phyloP scores from a whole-genome alignment of 805 yeast genomes.

The Saccharomycopsis javanensis region DNA sequence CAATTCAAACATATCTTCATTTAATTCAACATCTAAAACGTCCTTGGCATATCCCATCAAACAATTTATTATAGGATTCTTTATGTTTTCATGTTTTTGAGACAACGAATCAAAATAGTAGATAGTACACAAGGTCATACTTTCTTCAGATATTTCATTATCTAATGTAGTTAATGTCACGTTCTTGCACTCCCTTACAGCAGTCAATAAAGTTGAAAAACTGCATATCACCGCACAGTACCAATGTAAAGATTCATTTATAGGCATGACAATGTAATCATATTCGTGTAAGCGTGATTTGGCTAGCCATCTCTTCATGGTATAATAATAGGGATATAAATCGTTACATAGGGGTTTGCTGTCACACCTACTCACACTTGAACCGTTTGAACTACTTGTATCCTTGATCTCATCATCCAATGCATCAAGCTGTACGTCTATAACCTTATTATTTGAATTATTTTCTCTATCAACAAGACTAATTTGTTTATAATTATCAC shows the following conservation, averaged over 20 bases:
- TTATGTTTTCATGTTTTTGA: conserved; percentile 44
- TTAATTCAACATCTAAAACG: conserved; percentile 40
- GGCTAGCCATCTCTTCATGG: conserved; percentile 70
- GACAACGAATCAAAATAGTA: conserved; percentile 70
- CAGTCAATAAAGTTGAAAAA: conserved; percentile 28
- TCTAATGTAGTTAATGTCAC: conserved; percentile 17
- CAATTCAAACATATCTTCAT: conserved; percentile 37
- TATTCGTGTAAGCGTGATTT: conserved; percentile 53
- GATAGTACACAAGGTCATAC: conserved; percentile 26
- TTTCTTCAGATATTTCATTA: conserved; percentile 7
- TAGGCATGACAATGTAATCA: conserved; percentile 64
- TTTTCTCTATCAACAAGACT: not conserved
- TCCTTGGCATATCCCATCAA: conserved; percentile 63
- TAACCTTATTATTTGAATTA: not conserved
- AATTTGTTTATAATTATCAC: too few species aligned
- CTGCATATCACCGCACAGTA: conserved; percentile 65
- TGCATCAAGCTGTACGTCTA: not conserved
- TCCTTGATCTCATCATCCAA: not conserved
- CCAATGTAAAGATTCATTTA: conserved; percentile 82
- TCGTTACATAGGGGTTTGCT: not conserved
- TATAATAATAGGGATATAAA: conserved; percentile 37
- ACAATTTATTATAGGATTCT: conserved; percentile 45
- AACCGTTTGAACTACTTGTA: not conserved
- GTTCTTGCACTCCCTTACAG: conserved; percentile 15
- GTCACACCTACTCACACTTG: not conserved